A percentile compares a stretch with the other conserved stretches of the same genome.
These are phyloP conservation scores for Rosa chinensis DNA, from an alignment of 306 rosid genomes.

Conservation along the genomic window DNA sequence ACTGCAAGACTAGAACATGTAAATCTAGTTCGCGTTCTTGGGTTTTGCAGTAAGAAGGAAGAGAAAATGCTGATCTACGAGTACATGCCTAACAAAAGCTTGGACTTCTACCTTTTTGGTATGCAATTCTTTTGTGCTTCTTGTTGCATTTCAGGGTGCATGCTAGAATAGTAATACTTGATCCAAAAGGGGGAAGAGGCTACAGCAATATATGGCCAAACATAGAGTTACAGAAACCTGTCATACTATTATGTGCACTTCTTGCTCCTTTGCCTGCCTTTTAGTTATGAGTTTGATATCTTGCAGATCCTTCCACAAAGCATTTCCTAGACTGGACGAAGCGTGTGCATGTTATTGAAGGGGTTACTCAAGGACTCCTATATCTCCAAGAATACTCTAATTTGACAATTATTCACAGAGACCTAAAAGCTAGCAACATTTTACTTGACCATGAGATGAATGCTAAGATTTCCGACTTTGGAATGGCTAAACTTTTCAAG, in stretches of 20 bases:
- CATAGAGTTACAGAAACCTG: background rate
- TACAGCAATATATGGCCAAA: too few species aligned
- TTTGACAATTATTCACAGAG: conserved; percentile 62
- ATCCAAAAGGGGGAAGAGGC: too few species aligned
- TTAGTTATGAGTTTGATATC: conserved; percentile 13
- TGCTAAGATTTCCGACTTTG: conserved; percentile 67
- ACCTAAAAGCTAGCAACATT: conserved; percentile 64
- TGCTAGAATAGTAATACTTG: background rate
- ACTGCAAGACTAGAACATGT: conserved; percentile 51
- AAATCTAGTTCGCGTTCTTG: conserved; percentile 44
- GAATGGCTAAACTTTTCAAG: conserved; percentile 63
- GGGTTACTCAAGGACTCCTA: conserved; percentile 68
- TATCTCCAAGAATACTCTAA: conserved; percentile 82
- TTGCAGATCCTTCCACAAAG: conserved; percentile 45
- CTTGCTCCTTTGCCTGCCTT: too few species aligned
- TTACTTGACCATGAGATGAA: conserved; percentile 51
- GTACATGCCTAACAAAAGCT: conserved; percentile 53
- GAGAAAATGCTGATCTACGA: conserved; percentile 47
- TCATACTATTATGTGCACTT: too few species aligned
- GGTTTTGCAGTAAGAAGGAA: conserved; percentile 36
- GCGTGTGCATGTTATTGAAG: conserved; percentile 59
- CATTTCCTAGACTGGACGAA: conserved; percentile 43
- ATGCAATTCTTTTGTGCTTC: background rate
- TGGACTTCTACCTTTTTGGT: conserved; percentile 47
- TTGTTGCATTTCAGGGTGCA: background rate